phyloP scores from a whole-genome alignment of 192 early-diverging fungal genomes.

The Paraglomus brasilianum region DNA sequence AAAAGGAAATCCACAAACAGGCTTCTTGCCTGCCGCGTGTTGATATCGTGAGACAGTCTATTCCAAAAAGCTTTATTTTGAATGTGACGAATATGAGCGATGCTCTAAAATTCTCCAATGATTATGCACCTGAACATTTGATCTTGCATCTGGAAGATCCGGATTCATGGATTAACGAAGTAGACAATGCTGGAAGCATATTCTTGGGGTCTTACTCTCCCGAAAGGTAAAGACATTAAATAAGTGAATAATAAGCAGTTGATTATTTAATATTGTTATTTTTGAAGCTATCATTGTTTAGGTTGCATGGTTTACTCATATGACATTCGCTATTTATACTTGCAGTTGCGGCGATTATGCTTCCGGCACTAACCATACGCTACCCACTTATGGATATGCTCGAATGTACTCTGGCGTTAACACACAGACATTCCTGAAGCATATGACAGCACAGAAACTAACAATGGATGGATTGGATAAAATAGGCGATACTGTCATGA shows the following conservation, averaged over 20 bases:
- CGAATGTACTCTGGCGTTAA: conserved; percentile 98
- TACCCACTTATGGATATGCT: conserved; percentile 98
- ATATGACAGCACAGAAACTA: conserved; percentile 92
- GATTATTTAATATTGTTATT: neutral
- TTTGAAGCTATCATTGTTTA: neutral
- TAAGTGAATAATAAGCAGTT: neutral
- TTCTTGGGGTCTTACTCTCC: conserved; percentile 97
- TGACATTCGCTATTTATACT: neutral
- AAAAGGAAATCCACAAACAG: conserved; percentile 78
- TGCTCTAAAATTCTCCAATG: conserved; percentile 91
- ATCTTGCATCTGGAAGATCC: conserved; percentile 90
- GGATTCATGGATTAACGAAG: conserved; percentile 54
- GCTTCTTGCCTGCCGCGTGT: conserved; percentile 82
- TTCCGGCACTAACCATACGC: conserved; percentile 98
- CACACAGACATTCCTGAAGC: conserved; percentile 94
- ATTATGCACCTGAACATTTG: conserved; percentile 97
- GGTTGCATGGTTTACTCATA: no score
- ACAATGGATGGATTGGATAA: conserved; percentile 83
- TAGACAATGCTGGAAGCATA: conserved; percentile 92
- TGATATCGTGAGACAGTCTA: conserved; percentile 83
- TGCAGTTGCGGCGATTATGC: conserved; percentile 96
- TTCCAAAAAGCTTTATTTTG: conserved; percentile 84
- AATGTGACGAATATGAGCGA: conserved; percentile 66
- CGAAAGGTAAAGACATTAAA: conserved; percentile 65
- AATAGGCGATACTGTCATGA: conserved; percentile 90